These are phyloP conservation scores for Priceomyces castillae DNA, from an alignment of 805 yeast genomes.

Conservation along the genomic window DNA sequence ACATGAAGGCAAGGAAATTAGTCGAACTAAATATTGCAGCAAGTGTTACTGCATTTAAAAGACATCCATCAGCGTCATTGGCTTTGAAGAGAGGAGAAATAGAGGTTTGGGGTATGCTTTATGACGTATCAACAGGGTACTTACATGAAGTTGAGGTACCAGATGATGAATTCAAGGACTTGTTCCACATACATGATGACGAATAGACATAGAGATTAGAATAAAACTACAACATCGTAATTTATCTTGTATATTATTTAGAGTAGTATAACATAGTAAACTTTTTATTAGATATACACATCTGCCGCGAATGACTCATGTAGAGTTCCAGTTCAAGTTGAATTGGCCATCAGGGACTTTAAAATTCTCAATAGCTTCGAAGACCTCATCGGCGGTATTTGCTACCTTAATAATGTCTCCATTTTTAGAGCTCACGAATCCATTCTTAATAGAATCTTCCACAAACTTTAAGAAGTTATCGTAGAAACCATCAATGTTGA, in stretches of 20 bases:
- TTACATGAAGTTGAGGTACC: slow-evolving; percentile 43
- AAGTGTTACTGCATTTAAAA: slow-evolving; percentile 65
- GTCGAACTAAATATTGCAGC: slow-evolving; percentile 73
- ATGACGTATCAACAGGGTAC: slow-evolving; percentile 77
- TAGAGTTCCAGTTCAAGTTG: slow-evolving; percentile 62
- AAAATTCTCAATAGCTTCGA: slow-evolving; percentile 58
- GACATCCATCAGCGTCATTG: slow-evolving; percentile 64
- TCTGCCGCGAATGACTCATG: slow-evolving; percentile 6
- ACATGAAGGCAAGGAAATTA: slow-evolving; percentile 55
- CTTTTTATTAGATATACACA: neutral
- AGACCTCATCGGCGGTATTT: slow-evolving; percentile 63
- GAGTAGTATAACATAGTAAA: neutral
- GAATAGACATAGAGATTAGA: too few relatives aligned
- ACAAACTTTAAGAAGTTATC: slow-evolving; percentile 66
- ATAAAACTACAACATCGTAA: neutral
- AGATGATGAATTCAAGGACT: slow-evolving; percentile 42
- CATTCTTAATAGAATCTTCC: slow-evolving; percentile 54
- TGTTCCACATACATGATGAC: slow-evolving; percentile 37
- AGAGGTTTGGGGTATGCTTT: slow-evolving; percentile 79
- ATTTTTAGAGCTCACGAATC: slow-evolving; percentile 67
- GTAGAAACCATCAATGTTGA: slow-evolving; percentile 78
- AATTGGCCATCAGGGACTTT: slow-evolving; percentile 70
- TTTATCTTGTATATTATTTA: neutral
- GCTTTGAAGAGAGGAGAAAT: slow-evolving; percentile 63
- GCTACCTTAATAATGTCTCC: slow-evolving; percentile 70